Percentiles rank a stretch among this genome's conserved stretches.
Conservation (phyloP, 805 yeast genomes). For the Yamadazyma olivae region DNA sequence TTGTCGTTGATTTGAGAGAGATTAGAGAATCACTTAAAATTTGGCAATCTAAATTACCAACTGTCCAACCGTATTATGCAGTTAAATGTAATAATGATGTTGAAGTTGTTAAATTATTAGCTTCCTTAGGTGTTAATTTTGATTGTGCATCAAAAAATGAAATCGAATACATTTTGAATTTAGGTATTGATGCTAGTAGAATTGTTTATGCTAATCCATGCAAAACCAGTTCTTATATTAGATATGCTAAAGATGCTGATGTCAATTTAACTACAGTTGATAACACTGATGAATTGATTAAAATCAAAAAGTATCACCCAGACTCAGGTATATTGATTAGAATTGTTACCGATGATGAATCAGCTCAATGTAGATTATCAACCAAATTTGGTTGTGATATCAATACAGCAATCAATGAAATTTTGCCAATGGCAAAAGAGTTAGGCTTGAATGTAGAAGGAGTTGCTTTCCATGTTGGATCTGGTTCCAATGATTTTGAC, state of each 20-base stretch:
- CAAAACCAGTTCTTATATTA: conserved; percentile 77
- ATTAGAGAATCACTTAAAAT: conserved; percentile 56
- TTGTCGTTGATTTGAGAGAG: conserved; percentile 80
- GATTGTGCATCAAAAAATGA: conserved; percentile 94
- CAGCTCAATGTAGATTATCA: conserved; percentile 81
- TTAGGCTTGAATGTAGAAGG: conserved; percentile 70
- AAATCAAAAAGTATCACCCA: conserved; percentile 68
- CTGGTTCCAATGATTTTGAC: conserved; percentile 77
- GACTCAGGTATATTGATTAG: conserved; percentile 69
- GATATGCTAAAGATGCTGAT: conserved; percentile 57
- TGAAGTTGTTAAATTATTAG: conserved; percentile 55
- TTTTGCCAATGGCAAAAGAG: conserved; percentile 60
- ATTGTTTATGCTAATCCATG: conserved; percentile 94
- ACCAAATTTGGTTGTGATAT: conserved; percentile 86
- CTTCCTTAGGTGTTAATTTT: conserved; percentile 66
- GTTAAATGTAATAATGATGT: conserved; percentile 87
- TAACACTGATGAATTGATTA: conserved; percentile 78
- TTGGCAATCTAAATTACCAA: conserved; percentile 68
- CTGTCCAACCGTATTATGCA: conserved; percentile 86
- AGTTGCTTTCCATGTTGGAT: conserved; percentile 93
- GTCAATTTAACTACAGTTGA: conserved; percentile 85
- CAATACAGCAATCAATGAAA: conserved; percentile 43
- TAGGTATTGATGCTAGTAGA: conserved; percentile 62
- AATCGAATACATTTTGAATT: conserved; percentile 59
- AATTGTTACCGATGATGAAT: conserved; percentile 84